These are phyloP conservation scores for Exserohilum turcica DNA, from an alignment of 2,329 filamentous ascomycete species.

Conservation along the genomic window DNA sequence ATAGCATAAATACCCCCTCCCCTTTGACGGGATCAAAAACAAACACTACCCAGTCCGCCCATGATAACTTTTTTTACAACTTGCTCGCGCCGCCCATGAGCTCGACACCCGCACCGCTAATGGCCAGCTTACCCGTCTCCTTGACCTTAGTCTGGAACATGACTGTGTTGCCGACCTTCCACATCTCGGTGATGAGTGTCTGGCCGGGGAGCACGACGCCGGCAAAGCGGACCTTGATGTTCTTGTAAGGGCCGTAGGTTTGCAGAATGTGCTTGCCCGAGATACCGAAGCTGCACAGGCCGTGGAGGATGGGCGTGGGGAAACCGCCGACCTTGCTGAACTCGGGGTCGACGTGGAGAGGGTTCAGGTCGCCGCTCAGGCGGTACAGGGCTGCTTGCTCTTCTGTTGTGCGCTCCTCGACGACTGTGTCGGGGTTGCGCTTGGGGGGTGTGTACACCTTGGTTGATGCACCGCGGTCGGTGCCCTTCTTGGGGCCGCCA, in stretches of 20 bases:
- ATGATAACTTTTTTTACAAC: constrained; percentile 34
- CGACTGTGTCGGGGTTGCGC: constrained; percentile 76
- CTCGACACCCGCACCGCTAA: constrained; percentile 80
- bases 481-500: constrained; percentile 77
- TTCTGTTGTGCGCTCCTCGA: constrained; percentile 83
- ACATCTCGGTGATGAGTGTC: constrained; percentile 91
- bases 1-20: constrained; percentile 8
- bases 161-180: constrained; percentile 80
- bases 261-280: constrained; percentile 88
- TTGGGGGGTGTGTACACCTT: constrained; percentile 78
- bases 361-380: constrained; percentile 92
- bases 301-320: constrained; percentile 91
- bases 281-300: constrained; percentile 93
- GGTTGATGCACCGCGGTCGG: constrained; percentile 79
- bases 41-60: neutral
- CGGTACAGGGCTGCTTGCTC: constrained; percentile 95
- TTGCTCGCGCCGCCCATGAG: constrained; percentile 59
- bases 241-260: constrained; percentile 82
- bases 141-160: constrained; percentile 87
- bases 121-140: constrained; percentile 90
- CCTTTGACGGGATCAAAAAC: neutral
- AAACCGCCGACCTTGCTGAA: constrained; percentile 97
- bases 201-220: constrained; percentile 85
- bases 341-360: constrained; percentile 90
- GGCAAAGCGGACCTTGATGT: constrained; percentile 90